Percentiles rank a stretch among this genome's conserved stretches.
Conservation (phyloP, 768 basidiomycete species). For the Psilocybe azurescens region DNA sequence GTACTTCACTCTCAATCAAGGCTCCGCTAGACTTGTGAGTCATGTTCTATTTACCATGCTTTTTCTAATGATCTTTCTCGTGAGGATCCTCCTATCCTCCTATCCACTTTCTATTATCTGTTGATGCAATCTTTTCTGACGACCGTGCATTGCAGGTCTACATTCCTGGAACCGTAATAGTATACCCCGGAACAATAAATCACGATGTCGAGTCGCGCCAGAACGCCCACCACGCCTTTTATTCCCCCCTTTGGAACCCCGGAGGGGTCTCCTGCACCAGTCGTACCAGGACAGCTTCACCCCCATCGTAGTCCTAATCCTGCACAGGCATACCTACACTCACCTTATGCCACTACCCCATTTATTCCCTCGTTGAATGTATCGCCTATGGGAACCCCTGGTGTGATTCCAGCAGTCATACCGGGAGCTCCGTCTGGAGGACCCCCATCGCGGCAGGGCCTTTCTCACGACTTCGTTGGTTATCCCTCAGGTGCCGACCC, state of each 20-base stretch:
- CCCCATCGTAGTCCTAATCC: constrained; percentile 29
- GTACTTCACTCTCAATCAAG: constrained; percentile 1
- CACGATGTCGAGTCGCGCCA: constrained; percentile 15
- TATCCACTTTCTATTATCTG: background rate
- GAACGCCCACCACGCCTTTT: constrained; percentile 35
- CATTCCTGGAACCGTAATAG: constrained; percentile 1
- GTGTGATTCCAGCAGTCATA: constrained; percentile 10
- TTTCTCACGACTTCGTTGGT: constrained; percentile 36
- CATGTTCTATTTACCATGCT: background rate
- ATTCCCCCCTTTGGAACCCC: constrained; percentile 48
- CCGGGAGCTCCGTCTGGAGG: constrained; percentile 7
- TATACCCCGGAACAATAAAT: constrained; percentile 10
- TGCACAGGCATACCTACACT: constrained; percentile 15
- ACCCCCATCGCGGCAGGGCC: constrained; percentile 15
- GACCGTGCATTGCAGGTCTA: background rate
- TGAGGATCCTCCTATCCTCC: too few species aligned
- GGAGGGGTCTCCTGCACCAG: constrained; percentile 33
- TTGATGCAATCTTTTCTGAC: constrained; percentile 3
- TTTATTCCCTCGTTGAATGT: constrained; percentile 6
- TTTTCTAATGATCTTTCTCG: background rate
- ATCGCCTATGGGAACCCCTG: background rate
- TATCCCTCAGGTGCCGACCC: constrained; percentile 32
- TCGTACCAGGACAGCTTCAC: constrained; percentile 16
- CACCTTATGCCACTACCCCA: constrained; percentile 11
- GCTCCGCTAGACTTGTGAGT: constrained; percentile 11